Percentiles rank a stretch among this genome's conserved stretches.
Evolutionary conservation across 768 basidiomycete genomes (phyloP).

Genomic region (Clavaria fumosa): DNA sequence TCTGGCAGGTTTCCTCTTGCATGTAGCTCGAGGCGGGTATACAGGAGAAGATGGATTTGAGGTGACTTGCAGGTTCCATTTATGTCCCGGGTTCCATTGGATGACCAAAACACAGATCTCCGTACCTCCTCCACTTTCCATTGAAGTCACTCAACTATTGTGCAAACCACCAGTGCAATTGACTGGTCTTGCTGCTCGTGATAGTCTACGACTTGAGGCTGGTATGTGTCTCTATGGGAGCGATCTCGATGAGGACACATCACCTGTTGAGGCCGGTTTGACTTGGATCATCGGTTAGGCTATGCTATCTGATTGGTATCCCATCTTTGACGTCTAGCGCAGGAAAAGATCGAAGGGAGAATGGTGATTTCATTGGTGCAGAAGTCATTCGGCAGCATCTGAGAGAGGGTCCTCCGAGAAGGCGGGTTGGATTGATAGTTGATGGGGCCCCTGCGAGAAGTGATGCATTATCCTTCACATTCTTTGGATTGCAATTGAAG

Average conservation of each 20-base stretch:
- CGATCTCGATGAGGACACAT: conserved; percentile 77
- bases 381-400: conserved; percentile 58
- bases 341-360: conserved; percentile 75
- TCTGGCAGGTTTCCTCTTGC: conserved; percentile 63
- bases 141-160: conserved; percentile 55
- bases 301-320: conserved; percentile 13
- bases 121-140: conserved; percentile 64
- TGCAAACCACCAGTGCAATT: conserved; percentile 56
- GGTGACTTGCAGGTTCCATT: conserved; percentile 22
- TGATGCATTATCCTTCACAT: conserved; percentile 21
- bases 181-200: conserved; percentile 83
- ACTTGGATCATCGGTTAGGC: conserved; percentile 94
- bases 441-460: conserved; percentile 79
- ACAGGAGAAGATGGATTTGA: conserved; percentile 99
- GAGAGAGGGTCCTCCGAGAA: conserved; percentile 58
- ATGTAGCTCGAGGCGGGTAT: conserved; percentile 90
- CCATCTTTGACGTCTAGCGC: not conserved
- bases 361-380: conserved; percentile 65
- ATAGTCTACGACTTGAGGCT: conserved; percentile 88
- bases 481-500: conserved; percentile 2
- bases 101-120: conserved; percentile 45
- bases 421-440: conserved; percentile 72
- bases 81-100: conserved; percentile 1
- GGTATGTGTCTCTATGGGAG: conserved; percentile 96
- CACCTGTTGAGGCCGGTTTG: conserved; percentile 82